These are phyloP conservation scores for Alternaria sp. DNA, from an alignment of 2,329 filamentous ascomycete genomes.

Conservation along the genomic window DNA sequence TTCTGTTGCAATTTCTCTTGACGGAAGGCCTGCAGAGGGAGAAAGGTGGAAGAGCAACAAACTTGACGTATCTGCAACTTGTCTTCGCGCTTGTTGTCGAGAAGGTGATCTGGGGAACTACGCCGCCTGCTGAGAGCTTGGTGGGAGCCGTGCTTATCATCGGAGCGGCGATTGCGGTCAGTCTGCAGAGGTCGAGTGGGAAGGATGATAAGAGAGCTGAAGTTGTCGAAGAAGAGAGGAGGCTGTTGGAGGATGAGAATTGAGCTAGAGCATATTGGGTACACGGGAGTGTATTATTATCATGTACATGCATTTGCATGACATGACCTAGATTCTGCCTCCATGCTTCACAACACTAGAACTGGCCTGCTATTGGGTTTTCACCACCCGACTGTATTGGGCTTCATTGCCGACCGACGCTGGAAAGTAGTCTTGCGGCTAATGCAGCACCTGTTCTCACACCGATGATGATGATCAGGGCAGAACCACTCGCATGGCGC, in stretches of 20 bases:
- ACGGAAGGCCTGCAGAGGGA: slow-evolving; percentile 76
- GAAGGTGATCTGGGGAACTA: slow-evolving; percentile 59
- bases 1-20: slow-evolving; percentile 79
- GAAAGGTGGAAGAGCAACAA: slow-evolving; percentile 64
- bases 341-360: background rate
- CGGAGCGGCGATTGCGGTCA: slow-evolving; percentile 35
- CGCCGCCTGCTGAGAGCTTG: slow-evolving; percentile 32
- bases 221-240: slow-evolving; percentile 28
- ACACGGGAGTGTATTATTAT: background rate
- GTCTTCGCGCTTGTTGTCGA: slow-evolving; percentile 69
- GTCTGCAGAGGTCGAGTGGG: slow-evolving; percentile 25
- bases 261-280: background rate
- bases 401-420: background rate
- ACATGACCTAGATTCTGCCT: background rate
- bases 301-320: background rate
- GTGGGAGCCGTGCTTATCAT: slow-evolving; percentile 33
- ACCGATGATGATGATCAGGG: background rate
- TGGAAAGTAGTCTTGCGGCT: background rate
- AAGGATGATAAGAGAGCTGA: slow-evolving; percentile 11
- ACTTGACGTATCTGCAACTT: slow-evolving; percentile 71
- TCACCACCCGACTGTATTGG: background rate
- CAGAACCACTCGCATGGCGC: background rate
- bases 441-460: background rate
- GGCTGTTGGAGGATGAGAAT: slow-evolving; percentile 18
- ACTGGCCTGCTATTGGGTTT: background rate